Percentiles rank a stretch among this genome's conserved stretches.
phyloP scores from a whole-genome alignment of 1,139 yeast genomes.

The Geotrichum bryndzae region DNA sequence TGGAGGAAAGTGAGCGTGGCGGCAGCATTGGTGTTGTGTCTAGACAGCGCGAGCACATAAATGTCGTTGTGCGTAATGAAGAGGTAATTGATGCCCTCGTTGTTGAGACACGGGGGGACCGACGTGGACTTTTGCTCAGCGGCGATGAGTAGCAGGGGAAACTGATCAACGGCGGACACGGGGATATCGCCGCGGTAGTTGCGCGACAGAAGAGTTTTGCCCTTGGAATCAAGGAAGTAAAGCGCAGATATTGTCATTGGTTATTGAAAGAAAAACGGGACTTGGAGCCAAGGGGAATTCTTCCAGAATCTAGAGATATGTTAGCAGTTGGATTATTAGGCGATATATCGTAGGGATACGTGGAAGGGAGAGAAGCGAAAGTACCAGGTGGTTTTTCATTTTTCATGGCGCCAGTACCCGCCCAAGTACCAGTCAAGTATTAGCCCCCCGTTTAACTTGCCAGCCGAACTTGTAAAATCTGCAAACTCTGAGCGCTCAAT shows the following conservation, averaged over 20 bases:
- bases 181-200: constrained; percentile 94
- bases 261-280: neutral
- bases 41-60: constrained; percentile 76
- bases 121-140: constrained; percentile 55
- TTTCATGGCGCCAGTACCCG: neutral
- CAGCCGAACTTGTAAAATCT: too few species aligned
- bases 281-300: neutral
- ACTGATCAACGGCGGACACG: constrained; percentile 68
- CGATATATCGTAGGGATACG: neutral
- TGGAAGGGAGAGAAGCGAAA: neutral
- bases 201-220: constrained; percentile 79
- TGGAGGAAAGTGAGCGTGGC: constrained; percentile 73
- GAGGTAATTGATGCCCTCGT: constrained; percentile 77
- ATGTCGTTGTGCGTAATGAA: constrained; percentile 79
- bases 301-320: neutral
- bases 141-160: constrained; percentile 68
- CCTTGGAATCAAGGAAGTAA: constrained; percentile 84
- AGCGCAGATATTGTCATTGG: constrained; percentile 78
- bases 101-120: constrained; percentile 66
- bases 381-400: neutral
- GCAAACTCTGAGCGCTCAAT: too few species aligned
- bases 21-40: constrained; percentile 71
- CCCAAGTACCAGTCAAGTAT: neutral
- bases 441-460: too few species aligned
- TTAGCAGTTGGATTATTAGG: neutral